Conservation (phyloP, 1,139 yeast species). For the Pichia sp. region DNA sequence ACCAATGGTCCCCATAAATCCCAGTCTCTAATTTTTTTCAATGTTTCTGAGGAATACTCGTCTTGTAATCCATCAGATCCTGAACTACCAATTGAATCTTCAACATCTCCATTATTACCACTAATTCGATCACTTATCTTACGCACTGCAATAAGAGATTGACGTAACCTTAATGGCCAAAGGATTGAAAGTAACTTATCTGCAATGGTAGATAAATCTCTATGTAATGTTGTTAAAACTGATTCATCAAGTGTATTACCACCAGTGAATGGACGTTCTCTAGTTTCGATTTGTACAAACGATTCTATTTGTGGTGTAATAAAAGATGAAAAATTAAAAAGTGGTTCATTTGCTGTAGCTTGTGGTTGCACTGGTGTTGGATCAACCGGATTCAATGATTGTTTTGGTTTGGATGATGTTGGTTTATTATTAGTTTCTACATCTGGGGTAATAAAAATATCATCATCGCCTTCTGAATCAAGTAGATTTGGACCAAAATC, state of each 20-base stretch:
- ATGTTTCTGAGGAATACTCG: slow-evolving; percentile 30
- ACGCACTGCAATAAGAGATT: slow-evolving; percentile 24
- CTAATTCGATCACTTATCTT: slow-evolving; percentile 27
- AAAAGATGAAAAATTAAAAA: slow-evolving; percentile 28
- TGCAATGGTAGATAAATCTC: slow-evolving; percentile 66
- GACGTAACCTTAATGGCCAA: slow-evolving; percentile 48
- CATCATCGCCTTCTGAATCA: slow-evolving; percentile 25
- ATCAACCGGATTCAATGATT: background rate
- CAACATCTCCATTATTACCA: slow-evolving; percentile 28
- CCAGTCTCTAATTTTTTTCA: slow-evolving; percentile 54
- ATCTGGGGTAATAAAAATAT: slow-evolving; percentile 34
- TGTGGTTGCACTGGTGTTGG: slow-evolving; percentile 3
- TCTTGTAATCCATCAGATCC: slow-evolving; percentile 8
- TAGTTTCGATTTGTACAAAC: slow-evolving; percentile 39
- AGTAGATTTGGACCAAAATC: slow-evolving; percentile 10
- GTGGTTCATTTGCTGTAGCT: slow-evolving; percentile 8
- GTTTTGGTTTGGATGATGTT: slow-evolving; percentile 1
- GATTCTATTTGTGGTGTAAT: slow-evolving; percentile 31
- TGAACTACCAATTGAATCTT: slow-evolving; percentile 26
- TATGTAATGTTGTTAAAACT: slow-evolving; percentile 56
- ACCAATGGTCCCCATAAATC: slow-evolving; percentile 87
- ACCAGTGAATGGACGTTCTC: slow-evolving; percentile 71
- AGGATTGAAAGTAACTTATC: slow-evolving; percentile 58
- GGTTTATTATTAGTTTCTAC: slow-evolving; percentile 16
- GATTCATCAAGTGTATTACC: slow-evolving; percentile 87